phyloP scores from a whole-genome alignment of 2,329 filamentous ascomycete species.

The Xylariales sp. region DNA sequence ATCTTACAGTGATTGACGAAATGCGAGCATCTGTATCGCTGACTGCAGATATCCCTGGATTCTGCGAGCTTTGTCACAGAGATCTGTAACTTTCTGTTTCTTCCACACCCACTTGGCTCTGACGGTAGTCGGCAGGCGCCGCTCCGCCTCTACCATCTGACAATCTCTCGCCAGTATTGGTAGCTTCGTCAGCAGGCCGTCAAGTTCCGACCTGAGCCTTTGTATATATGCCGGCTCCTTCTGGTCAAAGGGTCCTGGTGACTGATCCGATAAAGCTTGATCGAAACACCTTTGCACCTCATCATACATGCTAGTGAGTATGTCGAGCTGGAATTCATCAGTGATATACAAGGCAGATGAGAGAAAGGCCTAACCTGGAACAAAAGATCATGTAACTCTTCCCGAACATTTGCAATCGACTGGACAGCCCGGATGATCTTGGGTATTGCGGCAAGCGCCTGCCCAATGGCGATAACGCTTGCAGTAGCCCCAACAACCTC shows the following conservation, averaged over 20 bases:
- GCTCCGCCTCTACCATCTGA: not conserved
- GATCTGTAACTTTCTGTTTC: not conserved
- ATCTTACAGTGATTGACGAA: not conserved
- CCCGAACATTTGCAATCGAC: constrained; percentile 6
- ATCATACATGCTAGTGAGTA: not conserved
- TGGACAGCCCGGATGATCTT: constrained; percentile 11
- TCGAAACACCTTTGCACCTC: not conserved
- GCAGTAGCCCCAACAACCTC: constrained; percentile 14
- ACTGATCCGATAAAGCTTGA: not conserved
- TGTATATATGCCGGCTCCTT: not conserved
- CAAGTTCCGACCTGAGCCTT: not conserved
- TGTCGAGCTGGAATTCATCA: not conserved
- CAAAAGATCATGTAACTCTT: constrained; percentile 10
- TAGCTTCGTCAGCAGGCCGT: not conserved
- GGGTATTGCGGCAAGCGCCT: constrained; percentile 12
- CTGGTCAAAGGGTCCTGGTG: not conserved
- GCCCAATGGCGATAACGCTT: constrained; percentile 17
- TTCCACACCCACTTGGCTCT: constrained; percentile 2
- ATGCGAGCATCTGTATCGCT: not conserved
- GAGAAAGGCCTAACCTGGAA: constrained; percentile 10
- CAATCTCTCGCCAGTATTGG: not conserved
- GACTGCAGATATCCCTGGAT: not conserved
- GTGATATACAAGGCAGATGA: not conserved
- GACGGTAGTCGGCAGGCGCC: not conserved
- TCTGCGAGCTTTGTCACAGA: not conserved